Conservation (phyloP, 192 early-diverging fungal species). For the Coemansia sp. region DNA sequence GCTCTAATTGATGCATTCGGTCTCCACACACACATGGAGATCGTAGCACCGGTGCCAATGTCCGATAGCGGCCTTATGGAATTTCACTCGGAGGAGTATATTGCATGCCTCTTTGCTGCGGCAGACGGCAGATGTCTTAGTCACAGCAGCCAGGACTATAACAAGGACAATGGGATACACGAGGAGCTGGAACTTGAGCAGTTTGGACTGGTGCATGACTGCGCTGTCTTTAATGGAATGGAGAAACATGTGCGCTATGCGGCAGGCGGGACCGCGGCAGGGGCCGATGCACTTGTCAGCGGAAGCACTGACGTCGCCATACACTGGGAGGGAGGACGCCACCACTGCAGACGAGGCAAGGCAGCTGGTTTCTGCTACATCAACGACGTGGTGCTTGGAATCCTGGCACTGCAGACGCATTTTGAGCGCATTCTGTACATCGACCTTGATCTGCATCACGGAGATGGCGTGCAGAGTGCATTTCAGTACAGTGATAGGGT, state of each 20-base stretch:
- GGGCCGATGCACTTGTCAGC: conserved; percentile 21
- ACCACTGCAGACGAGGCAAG: conserved; percentile 84
- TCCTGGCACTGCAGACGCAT: conserved; percentile 72
- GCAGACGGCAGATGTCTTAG: neutral
- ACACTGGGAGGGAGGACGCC: conserved; percentile 98
- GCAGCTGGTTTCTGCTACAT: conserved; percentile 98
- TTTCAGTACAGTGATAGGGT: conserved; percentile 89
- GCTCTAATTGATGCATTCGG: conserved; percentile 43
- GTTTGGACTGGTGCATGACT: conserved; percentile 50
- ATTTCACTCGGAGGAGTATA: conserved; percentile 45
- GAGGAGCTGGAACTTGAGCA: conserved; percentile 3
- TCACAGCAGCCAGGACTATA: neutral
- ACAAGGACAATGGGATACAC: neutral
- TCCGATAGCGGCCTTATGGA: conserved; percentile 18
- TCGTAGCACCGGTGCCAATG: conserved; percentile 24
- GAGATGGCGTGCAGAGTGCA: conserved; percentile 96
- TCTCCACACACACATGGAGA: conserved; percentile 7
- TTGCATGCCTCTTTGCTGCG: conserved; percentile 14
- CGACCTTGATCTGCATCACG: conserved; percentile 97
- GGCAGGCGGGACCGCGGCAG: conserved; percentile 45
- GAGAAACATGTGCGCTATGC: conserved; percentile 31
- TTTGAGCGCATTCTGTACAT: conserved; percentile 90
- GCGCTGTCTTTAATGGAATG: conserved; percentile 37
- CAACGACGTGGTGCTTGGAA: conserved; percentile 96
- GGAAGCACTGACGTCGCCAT: conserved; percentile 53